Percentiles rank a stretch among this genome's conserved stretches.
Conservation (phyloP, 2,329 filamentous ascomycete genomes). For the Acrodontium crateriforme region DNA sequence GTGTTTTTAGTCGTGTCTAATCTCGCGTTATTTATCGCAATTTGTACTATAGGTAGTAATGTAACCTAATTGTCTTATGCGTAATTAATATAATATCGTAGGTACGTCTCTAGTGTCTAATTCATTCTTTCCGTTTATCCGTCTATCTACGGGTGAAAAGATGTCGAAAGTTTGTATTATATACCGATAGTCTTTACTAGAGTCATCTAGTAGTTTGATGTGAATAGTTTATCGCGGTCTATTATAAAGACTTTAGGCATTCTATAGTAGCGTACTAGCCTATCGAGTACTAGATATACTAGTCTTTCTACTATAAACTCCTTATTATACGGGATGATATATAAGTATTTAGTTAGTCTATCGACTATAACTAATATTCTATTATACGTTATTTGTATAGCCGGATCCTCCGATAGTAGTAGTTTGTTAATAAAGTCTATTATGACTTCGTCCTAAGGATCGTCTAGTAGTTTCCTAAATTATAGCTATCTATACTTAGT, state of each 20-base stretch:
- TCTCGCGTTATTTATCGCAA: slow-evolving; percentile 12
- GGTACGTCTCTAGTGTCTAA: too few relatives aligned
- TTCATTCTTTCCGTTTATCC: too few relatives aligned
- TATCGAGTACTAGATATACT: slow-evolving; percentile 9
- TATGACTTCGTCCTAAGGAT: slow-evolving; percentile 7
- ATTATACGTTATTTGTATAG: slow-evolving; percentile 4
- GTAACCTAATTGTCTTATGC: too few relatives aligned
- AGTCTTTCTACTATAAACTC: slow-evolving; percentile 6
- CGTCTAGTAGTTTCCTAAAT: slow-evolving; percentile 3
- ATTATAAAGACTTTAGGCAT: slow-evolving; percentile 9
- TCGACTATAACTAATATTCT: slow-evolving; percentile 13
- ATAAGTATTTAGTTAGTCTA: slow-evolving; percentile 8
- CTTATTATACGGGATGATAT: slow-evolving; percentile 8
- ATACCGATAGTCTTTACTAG: slow-evolving; percentile 9
- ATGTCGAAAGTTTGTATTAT: slow-evolving; percentile 12
- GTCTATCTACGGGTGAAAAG: slow-evolving; percentile 16
- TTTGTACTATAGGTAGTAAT: slow-evolving; percentile 12
- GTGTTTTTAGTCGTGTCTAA: slow-evolving; percentile 6
- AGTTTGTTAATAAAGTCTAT: slow-evolving; percentile 16
- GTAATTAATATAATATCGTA: too few relatives aligned
- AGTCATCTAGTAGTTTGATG: slow-evolving; percentile 10
- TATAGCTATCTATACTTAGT: slow-evolving; percentile 6
- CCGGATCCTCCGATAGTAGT: slow-evolving; percentile 4
- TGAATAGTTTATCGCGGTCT: slow-evolving; percentile 14
- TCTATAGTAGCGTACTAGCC: slow-evolving; percentile 8